Evolutionary conservation across 768 basidiomycete species (phyloP).

Genomic region (Boletus rubescentipes): DNA sequence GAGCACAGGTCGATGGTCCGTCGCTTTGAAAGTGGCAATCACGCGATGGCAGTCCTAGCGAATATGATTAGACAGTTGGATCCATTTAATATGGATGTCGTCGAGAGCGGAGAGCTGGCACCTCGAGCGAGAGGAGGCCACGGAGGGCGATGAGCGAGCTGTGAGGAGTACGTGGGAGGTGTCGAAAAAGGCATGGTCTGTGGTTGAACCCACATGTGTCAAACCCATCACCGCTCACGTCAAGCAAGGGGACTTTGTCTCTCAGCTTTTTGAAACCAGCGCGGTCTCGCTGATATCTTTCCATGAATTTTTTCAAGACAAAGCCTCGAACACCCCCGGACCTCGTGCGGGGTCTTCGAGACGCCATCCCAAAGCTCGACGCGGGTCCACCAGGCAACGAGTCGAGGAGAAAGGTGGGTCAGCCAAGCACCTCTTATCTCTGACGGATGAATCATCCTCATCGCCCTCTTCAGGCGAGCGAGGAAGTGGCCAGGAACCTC

Average conservation of each 20-base stretch:
- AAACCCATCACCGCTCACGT: slow-evolving; percentile 1
- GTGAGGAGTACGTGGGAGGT: background rate
- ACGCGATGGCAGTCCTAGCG: too few relatives aligned
- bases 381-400: slow-evolving; percentile 72
- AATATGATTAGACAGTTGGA: too few relatives aligned
- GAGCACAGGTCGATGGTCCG: too few relatives aligned
- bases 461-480: slow-evolving; percentile 60
- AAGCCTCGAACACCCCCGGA: slow-evolving; percentile 87
- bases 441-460: background rate
- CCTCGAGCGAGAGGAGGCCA: background rate
- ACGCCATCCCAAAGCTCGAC: slow-evolving; percentile 78
- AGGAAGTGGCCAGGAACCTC: slow-evolving; percentile 86
- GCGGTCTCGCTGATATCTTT: background rate
- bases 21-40: too few relatives aligned
- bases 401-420: slow-evolving; percentile 71
- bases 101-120: background rate
- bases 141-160: background rate
- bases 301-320: slow-evolving; percentile 97
- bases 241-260: slow-evolving; percentile 1
- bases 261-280: slow-evolving; percentile 1
- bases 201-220: slow-evolving; percentile 16
- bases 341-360: slow-evolving; percentile 76
- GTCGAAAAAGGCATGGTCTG: slow-evolving; percentile 17
- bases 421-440: background rate
- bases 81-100: background rate